Evolutionary conservation across 2,329 filamentous ascomycete genomes (phyloP).

Genomic region (Aspergillus sp.): DNA sequence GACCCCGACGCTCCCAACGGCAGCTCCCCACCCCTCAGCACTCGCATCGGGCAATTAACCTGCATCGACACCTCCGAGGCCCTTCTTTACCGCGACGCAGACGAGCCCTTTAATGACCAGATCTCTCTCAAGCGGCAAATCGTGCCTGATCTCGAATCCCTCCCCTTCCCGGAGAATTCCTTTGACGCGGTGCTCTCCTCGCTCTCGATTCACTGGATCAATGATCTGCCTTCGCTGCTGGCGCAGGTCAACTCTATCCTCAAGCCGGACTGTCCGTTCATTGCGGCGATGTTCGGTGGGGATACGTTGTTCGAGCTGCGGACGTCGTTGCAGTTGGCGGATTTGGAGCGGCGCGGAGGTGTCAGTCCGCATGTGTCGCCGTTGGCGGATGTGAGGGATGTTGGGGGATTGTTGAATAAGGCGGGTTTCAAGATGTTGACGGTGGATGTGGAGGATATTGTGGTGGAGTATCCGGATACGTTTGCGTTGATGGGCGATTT

Average conservation of each 20-base stretch:
- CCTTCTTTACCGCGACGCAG: constrained; percentile 76
- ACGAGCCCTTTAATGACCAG: constrained; percentile 66
- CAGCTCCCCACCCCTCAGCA: constrained; percentile 59
- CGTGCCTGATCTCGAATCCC: constrained; percentile 64
- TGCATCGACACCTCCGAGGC: constrained; percentile 78
- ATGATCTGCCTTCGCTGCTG: constrained; percentile 84
- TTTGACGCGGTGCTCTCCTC: constrained; percentile 92
- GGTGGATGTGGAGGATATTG: constrained; percentile 94
- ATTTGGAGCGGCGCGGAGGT: constrained; percentile 86
- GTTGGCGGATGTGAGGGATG: constrained; percentile 85
- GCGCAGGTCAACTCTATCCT: constrained; percentile 82
- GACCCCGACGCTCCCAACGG: constrained; percentile 53
- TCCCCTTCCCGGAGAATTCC: constrained; percentile 73
- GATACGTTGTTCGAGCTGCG: constrained; percentile 93
- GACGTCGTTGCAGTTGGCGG: constrained; percentile 88
- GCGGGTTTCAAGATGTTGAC: constrained; percentile 95
- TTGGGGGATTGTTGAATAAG: constrained; percentile 81
- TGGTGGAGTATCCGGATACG: constrained; percentile 87
- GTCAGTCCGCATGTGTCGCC: constrained; percentile 89
- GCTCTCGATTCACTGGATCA: constrained; percentile 93
- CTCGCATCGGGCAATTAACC: constrained; percentile 71
- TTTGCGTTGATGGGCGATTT: constrained; percentile 92
- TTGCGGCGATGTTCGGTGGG: constrained; percentile 94
- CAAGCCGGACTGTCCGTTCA: constrained; percentile 87
- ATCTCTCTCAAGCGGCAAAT: constrained; percentile 74